Percentiles rank a stretch among this genome's conserved stretches.
phyloP scores from a whole-genome alignment of 2,329 filamentous ascomycete genomes.

The Neocucurbitaria cava region DNA sequence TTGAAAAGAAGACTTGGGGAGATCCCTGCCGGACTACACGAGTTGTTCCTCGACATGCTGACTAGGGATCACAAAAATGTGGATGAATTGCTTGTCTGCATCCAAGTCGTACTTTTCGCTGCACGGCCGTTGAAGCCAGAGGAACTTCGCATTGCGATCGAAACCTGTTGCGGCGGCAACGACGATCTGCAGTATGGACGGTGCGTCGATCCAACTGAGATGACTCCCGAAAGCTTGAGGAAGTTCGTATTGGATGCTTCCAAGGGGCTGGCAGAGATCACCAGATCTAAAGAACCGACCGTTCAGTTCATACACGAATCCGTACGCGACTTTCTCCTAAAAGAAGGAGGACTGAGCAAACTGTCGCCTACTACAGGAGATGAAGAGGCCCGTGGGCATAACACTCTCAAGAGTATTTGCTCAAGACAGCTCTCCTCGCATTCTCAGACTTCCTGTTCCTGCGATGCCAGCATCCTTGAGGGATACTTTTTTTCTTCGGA shows the following conservation, averaged over 20 bases:
- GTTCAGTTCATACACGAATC: conserved; percentile 44
- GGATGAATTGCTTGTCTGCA: not conserved
- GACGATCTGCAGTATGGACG: no score
- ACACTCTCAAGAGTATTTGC: no score
- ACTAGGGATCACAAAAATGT: not conserved
- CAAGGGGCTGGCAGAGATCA: not conserved
- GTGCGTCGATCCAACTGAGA: no score
- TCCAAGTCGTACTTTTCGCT: not conserved
- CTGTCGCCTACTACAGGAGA: conserved; percentile 35
- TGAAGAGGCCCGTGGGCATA: no score
- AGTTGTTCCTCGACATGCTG: not conserved
- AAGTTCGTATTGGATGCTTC: not conserved
- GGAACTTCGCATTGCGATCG: not conserved
- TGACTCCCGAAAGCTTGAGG: not conserved
- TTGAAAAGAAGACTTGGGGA: not conserved
- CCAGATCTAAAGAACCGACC: conserved; percentile 9
- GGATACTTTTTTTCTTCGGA: no score
- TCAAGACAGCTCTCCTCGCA: no score
- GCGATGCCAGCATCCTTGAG: no score
- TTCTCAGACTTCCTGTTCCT: no score
- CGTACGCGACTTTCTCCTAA: conserved; percentile 50
- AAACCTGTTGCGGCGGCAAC: no score
- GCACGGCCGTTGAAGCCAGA: not conserved
- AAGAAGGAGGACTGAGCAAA: conserved; percentile 38
- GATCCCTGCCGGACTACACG: not conserved